phyloP scores from a whole-genome alignment of 371 early-diverging fungal genomes.

The Mucor circinelloides region DNA sequence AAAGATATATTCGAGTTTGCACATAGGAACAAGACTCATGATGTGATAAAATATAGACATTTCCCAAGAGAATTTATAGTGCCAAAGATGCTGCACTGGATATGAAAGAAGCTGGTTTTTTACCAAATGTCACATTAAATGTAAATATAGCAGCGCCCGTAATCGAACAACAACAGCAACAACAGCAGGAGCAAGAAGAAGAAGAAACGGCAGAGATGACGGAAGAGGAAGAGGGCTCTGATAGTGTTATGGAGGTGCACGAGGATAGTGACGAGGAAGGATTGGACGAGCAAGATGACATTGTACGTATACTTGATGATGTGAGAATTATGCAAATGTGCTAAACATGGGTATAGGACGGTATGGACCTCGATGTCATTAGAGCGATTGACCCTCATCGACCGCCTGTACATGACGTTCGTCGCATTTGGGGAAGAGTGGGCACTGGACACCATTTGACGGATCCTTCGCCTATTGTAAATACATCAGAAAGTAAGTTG shows the following conservation, averaged over 20 bases:
- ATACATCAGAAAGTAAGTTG: not conserved
- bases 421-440: not conserved
- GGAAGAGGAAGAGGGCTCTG: not conserved
- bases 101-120: slow-evolving; percentile 36
- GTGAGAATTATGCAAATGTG: not conserved
- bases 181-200: too few relatives aligned
- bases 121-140: slow-evolving; percentile 36
- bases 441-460: slow-evolving; percentile 7
- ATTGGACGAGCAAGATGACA: not conserved
- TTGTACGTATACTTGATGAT: not conserved
- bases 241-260: not conserved
- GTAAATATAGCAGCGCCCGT: not conserved
- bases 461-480: slow-evolving; percentile 3
- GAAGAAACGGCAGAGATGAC: not conserved
- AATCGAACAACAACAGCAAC: not conserved
- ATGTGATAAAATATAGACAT: slow-evolving; percentile 5
- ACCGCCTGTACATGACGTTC: not conserved
- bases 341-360: not conserved
- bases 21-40: too few relatives aligned
- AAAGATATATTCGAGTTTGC: not conserved
- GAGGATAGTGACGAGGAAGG: not conserved
- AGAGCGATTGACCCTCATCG: not conserved
- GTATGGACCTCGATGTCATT: not conserved
- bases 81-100: slow-evolving; percentile 13
- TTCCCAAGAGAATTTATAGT: slow-evolving; percentile 21